Base-by-base conservation (phyloP, 2,329 filamentous ascomycete species). In the Monosporascus sp. region DNA sequence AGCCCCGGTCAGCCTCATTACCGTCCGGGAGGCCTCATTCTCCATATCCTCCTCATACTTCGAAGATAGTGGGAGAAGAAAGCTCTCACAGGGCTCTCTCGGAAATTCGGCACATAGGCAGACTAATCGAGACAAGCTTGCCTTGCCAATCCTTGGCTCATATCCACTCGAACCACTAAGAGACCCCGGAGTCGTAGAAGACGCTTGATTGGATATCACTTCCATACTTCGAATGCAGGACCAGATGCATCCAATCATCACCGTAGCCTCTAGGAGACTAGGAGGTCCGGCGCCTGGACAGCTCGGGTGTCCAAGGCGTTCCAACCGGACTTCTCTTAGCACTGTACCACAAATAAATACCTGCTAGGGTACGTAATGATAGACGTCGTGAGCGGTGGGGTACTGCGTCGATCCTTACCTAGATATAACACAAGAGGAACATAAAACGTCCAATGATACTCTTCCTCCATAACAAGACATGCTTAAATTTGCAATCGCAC, bases 61-160 rank as follows among this genome's bases (percentile, higher is more conserved):
- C 43, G 9, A 24, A 14, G 20, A 8, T 46, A 24, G 19, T 24
- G n/a, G 46, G n/a, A 17, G 38, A 37, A 5, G n/a, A 27, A 26
- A 26, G 20, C 7, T 27, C 34, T 40, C 22, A 14, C 22, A 43
- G n/a, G 37, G 22, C 4, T 50, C 26, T n/a, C 37, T 50, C 48
- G 48, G 48, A 50, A 50, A 36, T 17, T 50, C 48, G 48, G 48
- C 48, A 50, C 48, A 50, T 43, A 41, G 37, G 27, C 8, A 34
- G 22, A 43, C 48, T 31, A 41, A 50, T 27, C 37, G 41, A 50
- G 48, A 41, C 48, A 43, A 41, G 48, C 37, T n/a, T 19, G 36
- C 16, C 36, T 50, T 50, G 20, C 36, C 6, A 27, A 27, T 50
- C 19, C 48, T 26, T 41, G 48, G 43, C 24, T 7, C 43, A n/a